A percentile compares a stretch with the other conserved stretches of the same genome.
Conservation (phyloP, 306 rosid genomes). For the Trichosanthes truncata region DNA sequence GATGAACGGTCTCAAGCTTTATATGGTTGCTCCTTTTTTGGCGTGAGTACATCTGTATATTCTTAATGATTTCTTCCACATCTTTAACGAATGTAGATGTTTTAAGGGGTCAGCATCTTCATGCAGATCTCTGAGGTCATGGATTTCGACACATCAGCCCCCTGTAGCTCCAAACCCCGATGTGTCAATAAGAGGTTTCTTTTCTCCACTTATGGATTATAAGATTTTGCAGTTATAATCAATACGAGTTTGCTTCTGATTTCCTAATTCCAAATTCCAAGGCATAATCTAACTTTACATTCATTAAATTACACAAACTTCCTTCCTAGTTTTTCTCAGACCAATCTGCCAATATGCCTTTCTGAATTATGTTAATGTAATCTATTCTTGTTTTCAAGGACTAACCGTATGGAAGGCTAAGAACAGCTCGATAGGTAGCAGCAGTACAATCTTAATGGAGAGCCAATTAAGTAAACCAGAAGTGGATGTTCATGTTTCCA, state of each 20-base stretch:
- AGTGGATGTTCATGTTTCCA: conserved; percentile 19
- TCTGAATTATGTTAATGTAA: conserved; percentile 14
- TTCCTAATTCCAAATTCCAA: not conserved
- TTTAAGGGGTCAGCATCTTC: conserved; percentile 8
- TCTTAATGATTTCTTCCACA: conserved; percentile 20
- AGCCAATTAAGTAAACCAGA: conserved; percentile 53
- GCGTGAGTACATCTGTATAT: conserved; percentile 43
- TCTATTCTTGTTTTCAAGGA: conserved; percentile 32
- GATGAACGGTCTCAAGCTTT: conserved; percentile 86
- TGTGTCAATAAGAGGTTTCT: conserved; percentile 61
- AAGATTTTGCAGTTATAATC: not conserved
- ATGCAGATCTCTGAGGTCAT: conserved; percentile 69
- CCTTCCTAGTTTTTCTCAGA: not conserved
- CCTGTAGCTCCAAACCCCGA: conserved; percentile 52
- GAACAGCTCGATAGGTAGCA: conserved; percentile 46
- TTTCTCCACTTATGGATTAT: not conserved
- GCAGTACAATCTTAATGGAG: conserved; percentile 32
- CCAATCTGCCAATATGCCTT: not conserved
- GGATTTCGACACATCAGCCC: conserved; percentile 62
- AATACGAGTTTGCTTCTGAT: not conserved
- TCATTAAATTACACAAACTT: not conserved
- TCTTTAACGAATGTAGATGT: conserved; percentile 3
- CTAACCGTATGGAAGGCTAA: conserved; percentile 79
- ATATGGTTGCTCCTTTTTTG: conserved; percentile 96
- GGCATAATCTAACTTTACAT: not conserved